Percentiles rank a stretch among this genome's conserved stretches.
phyloP scores from a whole-genome alignment of 345 rosid genomes.

The Brassica carinata region DNA sequence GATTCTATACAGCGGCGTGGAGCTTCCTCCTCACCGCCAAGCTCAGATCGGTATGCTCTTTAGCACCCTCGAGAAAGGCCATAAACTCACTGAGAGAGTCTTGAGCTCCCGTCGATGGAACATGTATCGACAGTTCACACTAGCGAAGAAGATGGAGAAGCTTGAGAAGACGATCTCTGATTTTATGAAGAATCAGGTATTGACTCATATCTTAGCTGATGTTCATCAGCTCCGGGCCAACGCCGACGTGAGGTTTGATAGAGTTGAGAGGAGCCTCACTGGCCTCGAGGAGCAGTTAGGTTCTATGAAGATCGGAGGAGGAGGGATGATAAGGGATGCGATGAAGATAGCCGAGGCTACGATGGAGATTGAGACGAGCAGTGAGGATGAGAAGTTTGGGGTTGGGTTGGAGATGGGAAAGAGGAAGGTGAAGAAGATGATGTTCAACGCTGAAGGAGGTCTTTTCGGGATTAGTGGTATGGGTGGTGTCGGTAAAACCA shows the following conservation, averaged over 20 bases:
- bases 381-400: conserved; percentile 42
- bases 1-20: conserved; percentile 78
- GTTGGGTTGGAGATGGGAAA: conserved; percentile 66
- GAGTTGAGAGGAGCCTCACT: conserved; percentile 41
- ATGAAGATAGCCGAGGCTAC: conserved; percentile 54
- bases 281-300: conserved; percentile 47
- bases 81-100: conserved; percentile 56
- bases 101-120: conserved; percentile 60
- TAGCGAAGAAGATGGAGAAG: conserved; percentile 66
- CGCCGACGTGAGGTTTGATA: conserved; percentile 53
- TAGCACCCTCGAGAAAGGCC: conserved; percentile 45
- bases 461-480: conserved; percentile 73
- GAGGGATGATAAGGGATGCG: conserved; percentile 65
- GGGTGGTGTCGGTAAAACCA: conserved; percentile 92
- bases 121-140: conserved; percentile 49
- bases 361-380: conserved; percentile 36
- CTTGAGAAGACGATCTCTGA: conserved; percentile 51
- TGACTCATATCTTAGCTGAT: conserved; percentile 63
- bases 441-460: conserved; percentile 42
- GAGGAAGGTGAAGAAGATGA: conserved; percentile 76
- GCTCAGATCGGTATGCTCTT: conserved; percentile 59
- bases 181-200: conserved; percentile 49
- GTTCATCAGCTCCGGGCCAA: conserved; percentile 56
- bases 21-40: conserved; percentile 66
- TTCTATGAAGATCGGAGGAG: conserved; percentile 65